Evolutionary conservation across 2,329 filamentous ascomycete species (phyloP).

Genomic region (Aspergillus vadensis): DNA sequence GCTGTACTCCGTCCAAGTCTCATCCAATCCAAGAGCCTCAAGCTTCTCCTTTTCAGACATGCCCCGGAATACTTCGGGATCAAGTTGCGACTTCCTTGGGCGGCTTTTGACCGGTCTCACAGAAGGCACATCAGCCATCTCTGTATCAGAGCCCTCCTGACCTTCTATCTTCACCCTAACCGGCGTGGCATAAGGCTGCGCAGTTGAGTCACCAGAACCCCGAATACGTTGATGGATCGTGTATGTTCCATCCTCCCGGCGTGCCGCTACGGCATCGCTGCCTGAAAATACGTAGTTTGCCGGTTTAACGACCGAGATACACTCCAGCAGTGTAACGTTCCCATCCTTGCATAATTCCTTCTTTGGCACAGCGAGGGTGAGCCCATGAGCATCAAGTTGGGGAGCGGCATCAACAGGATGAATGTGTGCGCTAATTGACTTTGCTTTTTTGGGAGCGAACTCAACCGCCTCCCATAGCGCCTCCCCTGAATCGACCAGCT

Average conservation of each 20-base stretch:
- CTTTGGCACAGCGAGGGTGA: constrained; percentile 40
- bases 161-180: constrained; percentile 17
- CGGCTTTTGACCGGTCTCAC: constrained; percentile 7
- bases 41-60: constrained; percentile 44
- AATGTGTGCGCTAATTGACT: constrained; percentile 30
- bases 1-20: constrained; percentile 45
- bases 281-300: constrained; percentile 36
- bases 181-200: constrained; percentile 22
- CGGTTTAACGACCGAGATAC: constrained; percentile 36
- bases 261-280: constrained; percentile 37
- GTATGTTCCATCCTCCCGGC: constrained; percentile 33
- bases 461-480: constrained; percentile 58
- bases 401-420: constrained; percentile 36
- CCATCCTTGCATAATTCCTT: constrained; percentile 45
- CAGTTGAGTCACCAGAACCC: constrained; percentile 8
- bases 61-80: constrained; percentile 25
- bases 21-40: constrained; percentile 43
- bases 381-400: constrained; percentile 52
- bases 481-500: constrained; percentile 53
- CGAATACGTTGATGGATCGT: background rate
- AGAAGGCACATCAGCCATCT: constrained; percentile 13
- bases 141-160: constrained; percentile 13
- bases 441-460: constrained; percentile 34
- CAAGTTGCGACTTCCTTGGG: constrained; percentile 17
- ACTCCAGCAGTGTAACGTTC: constrained; percentile 47